Percentiles rank a stretch among this genome's conserved stretches.
phyloP scores from a whole-genome alignment of 805 yeast genomes.

The Saccharomyces eubayanus region DNA sequence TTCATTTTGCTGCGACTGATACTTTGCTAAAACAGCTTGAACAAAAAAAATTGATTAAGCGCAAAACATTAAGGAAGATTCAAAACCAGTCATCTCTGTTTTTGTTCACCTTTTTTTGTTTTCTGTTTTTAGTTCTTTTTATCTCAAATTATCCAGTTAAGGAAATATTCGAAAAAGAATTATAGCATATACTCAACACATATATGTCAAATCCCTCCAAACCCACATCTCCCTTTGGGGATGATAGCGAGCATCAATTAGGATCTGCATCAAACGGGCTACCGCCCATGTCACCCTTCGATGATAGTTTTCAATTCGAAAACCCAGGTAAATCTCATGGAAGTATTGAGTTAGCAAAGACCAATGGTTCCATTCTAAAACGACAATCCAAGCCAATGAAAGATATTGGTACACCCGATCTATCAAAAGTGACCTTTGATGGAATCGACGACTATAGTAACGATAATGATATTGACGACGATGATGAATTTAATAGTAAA shows the following conservation, averaged over 20 bases:
- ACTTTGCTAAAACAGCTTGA: neutral
- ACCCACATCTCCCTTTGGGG: slow-evolving; percentile 3
- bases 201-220: neutral
- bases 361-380: slow-evolving; percentile 12
- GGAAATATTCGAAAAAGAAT: neutral
- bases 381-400: slow-evolving; percentile 7
- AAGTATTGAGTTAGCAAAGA: slow-evolving; percentile 1
- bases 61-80: neutral
- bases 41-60: neutral
- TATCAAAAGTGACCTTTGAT: neutral
- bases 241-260: neutral
- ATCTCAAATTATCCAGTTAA: neutral
- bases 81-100: neutral
- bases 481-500: neutral
- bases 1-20: neutral
- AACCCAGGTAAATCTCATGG: slow-evolving; percentile 3
- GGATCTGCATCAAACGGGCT: neutral
- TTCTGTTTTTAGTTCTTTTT: neutral
- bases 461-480: slow-evolving; percentile 8
- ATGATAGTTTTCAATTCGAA: slow-evolving; percentile 23
- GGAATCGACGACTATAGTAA: slow-evolving; percentile 6
- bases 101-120: neutral
- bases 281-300: slow-evolving; percentile 22
- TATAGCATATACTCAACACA: neutral
- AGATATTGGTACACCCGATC: slow-evolving; percentile 2